Evolutionary conservation across 1,284 basidiomycete species (phyloP), one percentile per base, ranked within the genome.

Genomic region (Ganoderma lingzhi): DNA sequence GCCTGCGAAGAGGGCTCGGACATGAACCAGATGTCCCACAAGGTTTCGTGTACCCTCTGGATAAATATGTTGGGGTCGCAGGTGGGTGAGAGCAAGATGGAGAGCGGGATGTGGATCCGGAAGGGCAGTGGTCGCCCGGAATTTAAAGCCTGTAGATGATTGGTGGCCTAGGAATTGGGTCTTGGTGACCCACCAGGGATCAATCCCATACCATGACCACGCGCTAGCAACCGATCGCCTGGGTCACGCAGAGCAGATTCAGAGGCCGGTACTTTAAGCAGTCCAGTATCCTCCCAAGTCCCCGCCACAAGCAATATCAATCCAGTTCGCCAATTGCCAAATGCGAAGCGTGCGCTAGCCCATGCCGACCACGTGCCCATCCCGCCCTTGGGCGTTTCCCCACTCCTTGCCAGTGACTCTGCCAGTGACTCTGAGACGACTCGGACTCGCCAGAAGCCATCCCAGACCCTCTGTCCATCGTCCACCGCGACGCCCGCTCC

Each of bases 301-400:
- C 10, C 48, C 48, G 48, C 48, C 48, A 53, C 48, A 28, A 23
- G 10, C 23, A 53, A 28, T 28, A 53, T 53, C 62, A 62, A 60
- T 62, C 44, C 39, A 42, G 30, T 37, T 6, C 32, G 30, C 23
- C 19, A 51, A 45, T 56, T 61, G 58, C 48, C 48, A 53, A 53
- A 53, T 53, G 12, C 48, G 48, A 53, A 10, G 12, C 48, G 23
- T 53, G 12, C 23, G 8, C 9, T 53, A 53, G 48, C 48, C 23
- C 48, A 23, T 53, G 30, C 67, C 15, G n/a, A n/a, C 67, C 70
- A 73, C 72, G 72, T 71, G 72, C 68, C 59, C 69, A 71, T 59
- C 65, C 28, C 19, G 69, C 66, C 2, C 72, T 66, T 70, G 66
- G 28, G 70, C 72, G 72, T 60, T 60, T 63, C 35, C 30, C 37